Conservation (phyloP, 345 rosid genomes). For the Eutrema heterophyllum region DNA sequence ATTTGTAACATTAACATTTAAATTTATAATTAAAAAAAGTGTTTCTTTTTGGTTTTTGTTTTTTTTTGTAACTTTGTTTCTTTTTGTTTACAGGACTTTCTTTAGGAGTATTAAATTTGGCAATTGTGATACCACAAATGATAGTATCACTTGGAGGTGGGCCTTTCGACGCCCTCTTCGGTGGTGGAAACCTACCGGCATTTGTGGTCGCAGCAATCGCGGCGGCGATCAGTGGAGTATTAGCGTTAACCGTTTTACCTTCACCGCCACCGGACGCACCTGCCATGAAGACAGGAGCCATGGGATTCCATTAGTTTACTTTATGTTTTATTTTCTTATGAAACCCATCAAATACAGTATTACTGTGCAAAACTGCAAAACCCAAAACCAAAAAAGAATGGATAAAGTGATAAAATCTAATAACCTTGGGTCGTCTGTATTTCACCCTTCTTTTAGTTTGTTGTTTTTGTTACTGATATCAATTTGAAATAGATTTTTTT, state of each 20-base stretch:
- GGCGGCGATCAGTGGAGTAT: conserved; percentile 17
- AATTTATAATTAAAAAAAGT: background rate
- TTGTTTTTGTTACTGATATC: background rate
- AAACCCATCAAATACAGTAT: conserved; percentile 16
- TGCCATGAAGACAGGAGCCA: conserved; percentile 2
- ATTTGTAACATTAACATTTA: background rate
- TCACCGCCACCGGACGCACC: conserved; percentile 25
- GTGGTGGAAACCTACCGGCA: conserved; percentile 20
- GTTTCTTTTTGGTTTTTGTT: background rate
- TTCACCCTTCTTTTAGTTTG: conserved; percentile 7
- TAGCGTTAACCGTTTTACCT: conserved; percentile 27
- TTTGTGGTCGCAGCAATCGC: conserved; percentile 18
- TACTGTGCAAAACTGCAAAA: conserved; percentile 11
- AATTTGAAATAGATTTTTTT: conserved; percentile 10
- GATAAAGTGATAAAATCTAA: conserved; percentile 5
- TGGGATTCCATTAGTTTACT: conserved; percentile 27
- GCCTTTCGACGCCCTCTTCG: background rate
- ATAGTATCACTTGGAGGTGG: conserved; percentile 15
- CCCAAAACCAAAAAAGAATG: background rate
- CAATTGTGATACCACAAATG: conserved; percentile 72
- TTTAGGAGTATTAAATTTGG: conserved; percentile 70
- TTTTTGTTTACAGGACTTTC: conserved; percentile 54
- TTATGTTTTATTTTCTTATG: background rate
- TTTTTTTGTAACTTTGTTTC: too few species aligned
- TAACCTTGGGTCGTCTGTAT: conserved; percentile 21